Evolutionary conservation across 352 stramenopile genomes (phyloP).

Genomic region (Phytophthora colocasiae): DNA sequence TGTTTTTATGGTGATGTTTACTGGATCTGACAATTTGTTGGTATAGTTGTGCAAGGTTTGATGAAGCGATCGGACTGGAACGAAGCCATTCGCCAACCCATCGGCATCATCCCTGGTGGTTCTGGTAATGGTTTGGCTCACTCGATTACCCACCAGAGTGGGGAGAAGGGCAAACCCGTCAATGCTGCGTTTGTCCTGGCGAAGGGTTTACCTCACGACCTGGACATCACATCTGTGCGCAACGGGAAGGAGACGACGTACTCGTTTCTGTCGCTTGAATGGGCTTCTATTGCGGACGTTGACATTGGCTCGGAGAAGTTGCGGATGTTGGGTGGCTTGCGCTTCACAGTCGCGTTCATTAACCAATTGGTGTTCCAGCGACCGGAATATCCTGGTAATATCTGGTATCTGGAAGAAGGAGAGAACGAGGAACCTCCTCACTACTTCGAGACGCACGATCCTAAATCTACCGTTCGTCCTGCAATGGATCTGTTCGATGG

Average conservation of each 20-base stretch:
- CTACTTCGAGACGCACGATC: slow-evolving; percentile 53
- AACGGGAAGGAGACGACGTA: slow-evolving; percentile 69
- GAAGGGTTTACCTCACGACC: slow-evolving; percentile 66
- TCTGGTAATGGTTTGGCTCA: slow-evolving; percentile 77
- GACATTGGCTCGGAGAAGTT: slow-evolving; percentile 82
- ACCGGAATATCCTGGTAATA: slow-evolving; percentile 61
- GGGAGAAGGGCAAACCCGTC: slow-evolving; percentile 49
- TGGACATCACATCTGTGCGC: slow-evolving; percentile 73
- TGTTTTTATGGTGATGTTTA: not conserved
- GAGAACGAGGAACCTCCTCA: slow-evolving; percentile 23
- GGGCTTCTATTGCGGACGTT: slow-evolving; percentile 84
- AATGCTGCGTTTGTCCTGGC: slow-evolving; percentile 72
- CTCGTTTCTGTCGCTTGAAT: slow-evolving; percentile 86
- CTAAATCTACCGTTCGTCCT: slow-evolving; percentile 38
- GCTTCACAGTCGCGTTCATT: slow-evolving; percentile 71
- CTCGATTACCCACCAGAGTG: slow-evolving; percentile 63
- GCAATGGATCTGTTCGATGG: slow-evolving; percentile 55
- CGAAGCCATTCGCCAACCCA: slow-evolving; percentile 64
- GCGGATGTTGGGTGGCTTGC: slow-evolving; percentile 61
- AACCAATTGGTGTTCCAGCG: slow-evolving; percentile 64
- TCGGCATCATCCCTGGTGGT: slow-evolving; percentile 65
- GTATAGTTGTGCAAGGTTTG: slow-evolving; percentile 72
- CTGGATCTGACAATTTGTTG: slow-evolving; percentile 4
- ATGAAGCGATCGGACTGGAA: slow-evolving; percentile 82
- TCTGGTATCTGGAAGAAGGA: slow-evolving; percentile 71